Evolutionary conservation across 2,329 filamentous ascomycete species (phyloP).

Genomic region (Pyrenophora teres): DNA sequence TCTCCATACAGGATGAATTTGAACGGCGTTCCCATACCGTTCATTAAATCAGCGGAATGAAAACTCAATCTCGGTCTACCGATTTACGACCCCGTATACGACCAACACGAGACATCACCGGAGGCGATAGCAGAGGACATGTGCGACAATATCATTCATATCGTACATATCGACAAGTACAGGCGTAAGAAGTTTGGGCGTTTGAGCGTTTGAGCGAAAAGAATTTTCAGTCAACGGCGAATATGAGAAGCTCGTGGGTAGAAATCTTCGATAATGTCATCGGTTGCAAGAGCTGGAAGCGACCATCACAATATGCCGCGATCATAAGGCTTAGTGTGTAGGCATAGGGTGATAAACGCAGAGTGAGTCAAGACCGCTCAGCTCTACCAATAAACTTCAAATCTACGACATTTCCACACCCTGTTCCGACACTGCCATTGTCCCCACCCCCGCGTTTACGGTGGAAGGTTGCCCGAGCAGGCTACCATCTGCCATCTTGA

Average conservation of each 20-base stretch:
- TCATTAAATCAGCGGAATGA: conserved; percentile 5
- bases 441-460: neutral
- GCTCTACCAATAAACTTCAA: neutral
- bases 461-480: too few relatives aligned
- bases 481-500: neutral
- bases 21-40: conserved; percentile 38
- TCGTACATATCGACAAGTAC: conserved; percentile 3
- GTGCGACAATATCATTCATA: neutral
- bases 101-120: neutral
- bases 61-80: neutral
- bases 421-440: neutral
- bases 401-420: neutral
- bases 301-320: neutral
- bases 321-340: neutral
- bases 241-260: too few relatives aligned
- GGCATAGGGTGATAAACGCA: neutral
- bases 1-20: conserved; percentile 30
- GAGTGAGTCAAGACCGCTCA: neutral
- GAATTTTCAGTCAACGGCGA: neutral
- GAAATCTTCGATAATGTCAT: too few relatives aligned
- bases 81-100: neutral
- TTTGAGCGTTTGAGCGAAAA: conserved; percentile 2
- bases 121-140: neutral
- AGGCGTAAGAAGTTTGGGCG: conserved; percentile 7
- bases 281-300: neutral